Evolutionary conservation across 2,329 filamentous ascomycete species (phyloP).

Genomic region (Microsporum canis): DNA sequence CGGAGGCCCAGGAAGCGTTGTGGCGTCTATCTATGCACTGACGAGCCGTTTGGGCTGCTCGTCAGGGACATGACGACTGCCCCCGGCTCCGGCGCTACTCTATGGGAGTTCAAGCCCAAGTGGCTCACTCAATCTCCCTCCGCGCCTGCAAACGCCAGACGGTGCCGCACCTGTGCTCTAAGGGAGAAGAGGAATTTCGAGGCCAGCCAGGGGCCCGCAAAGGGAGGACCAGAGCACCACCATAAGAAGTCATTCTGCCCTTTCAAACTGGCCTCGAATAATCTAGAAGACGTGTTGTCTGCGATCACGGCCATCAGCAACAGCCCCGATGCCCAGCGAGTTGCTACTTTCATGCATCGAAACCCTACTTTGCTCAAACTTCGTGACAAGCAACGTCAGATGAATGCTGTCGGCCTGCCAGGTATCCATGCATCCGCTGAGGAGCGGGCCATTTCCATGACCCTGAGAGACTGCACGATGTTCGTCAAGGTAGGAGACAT

Average conservation of each 20-base stretch:
- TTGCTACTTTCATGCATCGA: conserved; percentile 26
- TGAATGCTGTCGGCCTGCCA: conserved; percentile 26
- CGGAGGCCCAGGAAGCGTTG: conserved; percentile 39
- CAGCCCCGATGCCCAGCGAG: conserved; percentile 27
- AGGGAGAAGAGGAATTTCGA: conserved; percentile 38
- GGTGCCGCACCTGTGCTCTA: conserved; percentile 66
- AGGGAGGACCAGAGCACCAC: conserved; percentile 13
- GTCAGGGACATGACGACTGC: conserved; percentile 60
- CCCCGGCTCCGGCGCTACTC: conserved; percentile 22
- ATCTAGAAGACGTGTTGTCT: conserved; percentile 34
- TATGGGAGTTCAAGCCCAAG: conserved; percentile 74
- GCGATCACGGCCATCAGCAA: conserved; percentile 31
- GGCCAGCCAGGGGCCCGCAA: conserved; percentile 20
- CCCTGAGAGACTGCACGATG: conserved; percentile 65
- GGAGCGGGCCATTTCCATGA: conserved; percentile 61
- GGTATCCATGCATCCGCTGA: conserved; percentile 28
- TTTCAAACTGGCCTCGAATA: conserved; percentile 47
- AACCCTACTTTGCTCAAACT: conserved; percentile 28
- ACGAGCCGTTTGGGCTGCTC: conserved; percentile 53
- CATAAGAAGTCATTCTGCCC: conserved; percentile 46
- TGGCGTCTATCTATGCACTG: conserved; percentile 42
- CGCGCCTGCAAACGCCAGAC: conserved; percentile 49
- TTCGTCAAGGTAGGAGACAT: conserved; percentile 48
- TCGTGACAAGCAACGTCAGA: conserved; percentile 23
- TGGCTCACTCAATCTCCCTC: conserved; percentile 68